Percentiles rank a stretch among this genome's conserved stretches.
Evolutionary conservation across 345 rosid genomes (phyloP).

Genomic region (Anacardium occidentale): DNA sequence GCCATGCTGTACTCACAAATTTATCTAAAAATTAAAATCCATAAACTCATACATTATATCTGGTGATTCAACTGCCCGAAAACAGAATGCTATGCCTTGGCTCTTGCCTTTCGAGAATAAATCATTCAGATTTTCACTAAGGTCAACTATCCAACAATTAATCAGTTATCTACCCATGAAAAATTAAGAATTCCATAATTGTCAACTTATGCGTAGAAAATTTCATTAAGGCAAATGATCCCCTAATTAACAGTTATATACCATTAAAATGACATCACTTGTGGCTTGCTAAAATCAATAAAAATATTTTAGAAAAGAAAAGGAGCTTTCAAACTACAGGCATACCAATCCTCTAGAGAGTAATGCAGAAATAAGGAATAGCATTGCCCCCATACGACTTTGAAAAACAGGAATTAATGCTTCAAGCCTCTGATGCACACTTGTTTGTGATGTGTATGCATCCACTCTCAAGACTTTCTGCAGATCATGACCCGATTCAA

Average conservation of each 20-base stretch:
- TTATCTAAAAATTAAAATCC: not conserved
- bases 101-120: not conserved
- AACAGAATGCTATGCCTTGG: not conserved
- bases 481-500: conserved; percentile 83
- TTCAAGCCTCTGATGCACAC: conserved; percentile 56
- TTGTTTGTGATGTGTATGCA: conserved; percentile 46
- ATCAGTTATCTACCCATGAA: not conserved
- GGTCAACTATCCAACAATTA: not conserved
- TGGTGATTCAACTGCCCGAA: not conserved
- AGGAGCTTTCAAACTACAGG: conserved; percentile 9
- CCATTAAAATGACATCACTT: not conserved
- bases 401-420: conserved; percentile 63
- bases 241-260: not conserved
- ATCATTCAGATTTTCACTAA: not conserved
- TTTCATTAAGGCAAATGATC: not conserved
- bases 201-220: not conserved
- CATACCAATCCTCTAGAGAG: conserved; percentile 98
- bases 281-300: not conserved
- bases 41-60: not conserved
- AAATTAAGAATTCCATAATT: not conserved
- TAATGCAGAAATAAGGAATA: conserved; percentile 90
- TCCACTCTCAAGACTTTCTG: conserved; percentile 69
- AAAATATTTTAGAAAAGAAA: not conserved
- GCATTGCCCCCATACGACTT: conserved; percentile 94
- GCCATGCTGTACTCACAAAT: not conserved